These are phyloP conservation scores for Sophora flavescens DNA, from an alignment of 306 rosid genomes.

Conservation along the genomic window DNA sequence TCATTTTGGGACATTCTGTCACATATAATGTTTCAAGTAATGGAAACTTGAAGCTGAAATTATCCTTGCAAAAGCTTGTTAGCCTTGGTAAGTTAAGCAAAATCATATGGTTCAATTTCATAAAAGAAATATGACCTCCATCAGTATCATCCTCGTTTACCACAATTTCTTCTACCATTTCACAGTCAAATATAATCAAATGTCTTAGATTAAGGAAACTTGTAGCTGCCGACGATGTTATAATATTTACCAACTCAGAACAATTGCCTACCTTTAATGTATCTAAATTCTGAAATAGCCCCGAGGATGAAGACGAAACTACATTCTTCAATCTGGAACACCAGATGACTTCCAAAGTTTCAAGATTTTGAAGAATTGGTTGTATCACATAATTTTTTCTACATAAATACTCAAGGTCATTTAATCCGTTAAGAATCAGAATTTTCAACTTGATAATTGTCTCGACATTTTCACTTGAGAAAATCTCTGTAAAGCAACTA, in stretches of 20 bases:
- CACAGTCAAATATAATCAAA: not conserved
- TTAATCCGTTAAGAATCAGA: no score
- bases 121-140: constrained; percentile 10
- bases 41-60: no score
- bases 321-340: not conserved
- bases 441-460: no score
- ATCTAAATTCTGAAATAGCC: not conserved
- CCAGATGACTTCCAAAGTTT: not conserved
- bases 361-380: not conserved
- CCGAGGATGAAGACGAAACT: not conserved
- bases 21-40: no score
- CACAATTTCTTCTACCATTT: not conserved
- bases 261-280: not conserved
- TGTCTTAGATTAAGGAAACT: not conserved
- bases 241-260: not conserved
- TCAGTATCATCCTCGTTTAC: not conserved
- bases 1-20: no score
- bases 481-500: no score
- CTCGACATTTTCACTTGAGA: no score
- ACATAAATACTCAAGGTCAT: not conserved
- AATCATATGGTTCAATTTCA: not conserved
- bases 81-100: no score
- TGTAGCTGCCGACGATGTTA: not conserved
- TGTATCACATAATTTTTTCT: not conserved
- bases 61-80: no score